These are phyloP conservation scores for Pinus tabuliformis DNA, from an alignment of 75 land plant species.

Conservation along the genomic window DNA sequence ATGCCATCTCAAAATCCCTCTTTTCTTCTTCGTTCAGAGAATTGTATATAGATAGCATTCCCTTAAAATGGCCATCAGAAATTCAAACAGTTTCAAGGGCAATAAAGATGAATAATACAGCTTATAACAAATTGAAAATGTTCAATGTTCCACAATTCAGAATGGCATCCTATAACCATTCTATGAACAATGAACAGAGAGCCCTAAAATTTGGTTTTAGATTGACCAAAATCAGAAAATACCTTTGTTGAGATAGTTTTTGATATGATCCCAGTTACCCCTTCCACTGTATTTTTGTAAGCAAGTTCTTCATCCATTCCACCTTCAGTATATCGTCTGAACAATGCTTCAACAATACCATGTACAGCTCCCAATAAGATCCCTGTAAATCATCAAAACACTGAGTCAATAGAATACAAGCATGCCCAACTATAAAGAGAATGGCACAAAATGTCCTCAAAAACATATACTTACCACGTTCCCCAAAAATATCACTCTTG, in stretches of 20 bases:
- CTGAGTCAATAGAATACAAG: not conserved
- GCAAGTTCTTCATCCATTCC: slow-evolving; percentile 94
- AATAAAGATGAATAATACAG: not conserved
- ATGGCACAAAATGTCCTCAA: not conserved
- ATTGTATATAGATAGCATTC: slow-evolving; percentile 86
- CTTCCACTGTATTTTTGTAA: slow-evolving; percentile 96
- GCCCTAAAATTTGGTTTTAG: not conserved
- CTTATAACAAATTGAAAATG: not conserved
- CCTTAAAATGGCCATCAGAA: slow-evolving; percentile 44
- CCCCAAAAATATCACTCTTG: slow-evolving; percentile 95
- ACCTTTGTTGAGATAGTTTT: slow-evolving; percentile 93
- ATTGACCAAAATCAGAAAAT: not conserved
- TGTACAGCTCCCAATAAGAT: slow-evolving; percentile 98
- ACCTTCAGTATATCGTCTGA: slow-evolving; percentile 91
- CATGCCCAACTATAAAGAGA: not conserved
- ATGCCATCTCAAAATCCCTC: slow-evolving; percentile 88
- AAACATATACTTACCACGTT: slow-evolving; percentile 61
- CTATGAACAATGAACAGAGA: not conserved
- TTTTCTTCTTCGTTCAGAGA: slow-evolving; percentile 76
- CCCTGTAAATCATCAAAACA: slow-evolving; percentile 35
- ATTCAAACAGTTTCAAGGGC: not conserved
- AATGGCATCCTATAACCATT: not conserved
- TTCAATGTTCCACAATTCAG: not conserved
- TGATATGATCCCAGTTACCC: slow-evolving; percentile 90
- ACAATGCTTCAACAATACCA: slow-evolving; percentile 93